Evolutionary conservation across 768 basidiomycete genomes (phyloP), one percentile per base, ranked within the genome.

Genomic region (Rubroboletus satanas): DNA sequence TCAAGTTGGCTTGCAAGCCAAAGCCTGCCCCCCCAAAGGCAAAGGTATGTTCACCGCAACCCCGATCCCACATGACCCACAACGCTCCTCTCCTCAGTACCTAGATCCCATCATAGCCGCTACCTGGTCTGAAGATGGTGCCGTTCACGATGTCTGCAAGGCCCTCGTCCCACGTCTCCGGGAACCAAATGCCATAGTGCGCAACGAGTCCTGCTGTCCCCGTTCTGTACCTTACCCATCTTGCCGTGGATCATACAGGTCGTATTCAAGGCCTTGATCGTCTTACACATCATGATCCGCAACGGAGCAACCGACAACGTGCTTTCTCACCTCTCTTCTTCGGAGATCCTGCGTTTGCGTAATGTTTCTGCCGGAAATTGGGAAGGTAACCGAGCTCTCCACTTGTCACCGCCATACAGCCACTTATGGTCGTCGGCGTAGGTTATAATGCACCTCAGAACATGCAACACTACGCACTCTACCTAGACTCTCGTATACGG

Each of bases 181-280:
- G 23, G 97, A 99, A 69, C 90, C 95, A 32, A 98, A 98, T 71
- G 83, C 85, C 15, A 83, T 95, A 45, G 93, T 96, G 65, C 66
- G 89, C 74, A 43, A 21, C 14, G 9, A n/a, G 28, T 28, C 23
- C 15, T 10, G n/a, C 32, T 39, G 5, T 4, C 43, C n/a, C 33
- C 21, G 0, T 43, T 35, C 42, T 11, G 18, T 28, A 8, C 5
- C 54, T 59, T 31, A 59, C 52, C 17, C 29, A 9, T 39, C 29
- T 21, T 23, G 11, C 46, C 28, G 23, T 38, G 32, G 17, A 45
- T 52, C 26, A 2, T 42, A 49, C 63, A 97, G 94, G 81, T 98
- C 61, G 94, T 92, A n/a, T 98, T 98, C 83, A 99, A 99, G 68
- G 93, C 94, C 0, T 77, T 98, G 61, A 87, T 99, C 63, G 92